Evolutionary conservation across 352 stramenopile genomes (phyloP).

Genomic region (Phytophthora chlamydospora): DNA sequence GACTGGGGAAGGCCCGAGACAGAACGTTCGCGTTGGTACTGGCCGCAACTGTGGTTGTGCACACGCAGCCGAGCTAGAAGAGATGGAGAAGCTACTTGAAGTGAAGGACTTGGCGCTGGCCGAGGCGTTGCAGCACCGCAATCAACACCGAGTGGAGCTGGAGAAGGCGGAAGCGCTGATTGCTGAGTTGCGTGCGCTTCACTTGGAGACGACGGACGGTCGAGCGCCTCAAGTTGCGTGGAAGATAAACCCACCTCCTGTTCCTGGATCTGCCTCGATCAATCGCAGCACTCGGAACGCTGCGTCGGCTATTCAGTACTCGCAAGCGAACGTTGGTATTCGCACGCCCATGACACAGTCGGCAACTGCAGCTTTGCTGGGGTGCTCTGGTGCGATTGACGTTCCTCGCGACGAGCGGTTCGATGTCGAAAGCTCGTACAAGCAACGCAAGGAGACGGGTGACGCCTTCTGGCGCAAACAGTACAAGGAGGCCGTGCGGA

Average conservation of each 20-base stretch:
- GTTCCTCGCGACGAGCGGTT: conserved; percentile 54
- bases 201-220: conserved; percentile 26
- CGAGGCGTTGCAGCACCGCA: conserved; percentile 64
- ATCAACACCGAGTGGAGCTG: conserved; percentile 54
- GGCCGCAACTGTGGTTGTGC: conserved; percentile 28
- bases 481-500: conserved; percentile 60
- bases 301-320: conserved; percentile 28
- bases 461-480: conserved; percentile 58
- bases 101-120: conserved; percentile 64
- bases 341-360: conserved; percentile 28
- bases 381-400: conserved; percentile 35
- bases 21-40: conserved; percentile 1
- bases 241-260: conserved; percentile 26
- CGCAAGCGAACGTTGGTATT: conserved; percentile 24
- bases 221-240: conserved; percentile 31
- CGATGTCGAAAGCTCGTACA: conserved; percentile 55
- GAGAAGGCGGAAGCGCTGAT: conserved; percentile 51
- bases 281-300: conserved; percentile 16
- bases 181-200: conserved; percentile 42
- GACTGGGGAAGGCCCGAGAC: conserved; percentile 5
- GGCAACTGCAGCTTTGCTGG: conserved; percentile 32
- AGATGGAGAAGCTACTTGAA: conserved; percentile 46
- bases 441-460: conserved; percentile 45
- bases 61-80: conserved; percentile 37
- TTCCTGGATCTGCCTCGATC: conserved; percentile 2